These are phyloP conservation scores for Aspergillus clavatus DNA, from an alignment of 2,329 filamentous ascomycete genomes.

Conservation along the genomic window DNA sequence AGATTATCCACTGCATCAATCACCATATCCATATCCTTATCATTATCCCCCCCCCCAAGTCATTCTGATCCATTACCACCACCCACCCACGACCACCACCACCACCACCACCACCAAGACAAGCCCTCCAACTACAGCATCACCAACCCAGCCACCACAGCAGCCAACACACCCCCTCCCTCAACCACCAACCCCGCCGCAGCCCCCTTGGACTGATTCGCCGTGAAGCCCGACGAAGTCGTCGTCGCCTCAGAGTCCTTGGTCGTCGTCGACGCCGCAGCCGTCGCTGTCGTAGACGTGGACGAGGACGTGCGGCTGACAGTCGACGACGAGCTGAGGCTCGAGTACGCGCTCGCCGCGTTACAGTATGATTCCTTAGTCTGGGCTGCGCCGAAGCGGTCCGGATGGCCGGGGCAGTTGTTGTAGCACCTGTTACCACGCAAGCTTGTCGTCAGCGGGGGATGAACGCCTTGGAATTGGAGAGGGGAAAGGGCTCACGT, in stretches of 20 bases:
- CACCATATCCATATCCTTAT: too few relatives aligned
- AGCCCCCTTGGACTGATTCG: conserved; percentile 11
- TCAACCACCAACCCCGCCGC: conserved; percentile 5
- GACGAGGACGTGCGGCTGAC: neutral
- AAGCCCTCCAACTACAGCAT: too few relatives aligned
- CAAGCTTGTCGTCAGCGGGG: neutral
- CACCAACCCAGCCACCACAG: neutral
- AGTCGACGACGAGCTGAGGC: conserved; percentile 12
- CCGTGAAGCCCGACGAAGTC: conserved; percentile 6
- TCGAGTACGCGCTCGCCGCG: conserved; percentile 37
- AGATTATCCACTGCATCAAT: too few relatives aligned
- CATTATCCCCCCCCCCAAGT: too few relatives aligned
- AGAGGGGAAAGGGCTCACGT: conserved; percentile 36
- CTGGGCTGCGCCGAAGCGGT: conserved; percentile 28
- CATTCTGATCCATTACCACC: too few relatives aligned
- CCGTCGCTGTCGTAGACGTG: neutral
- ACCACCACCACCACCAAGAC: too few relatives aligned
- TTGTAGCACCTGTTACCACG: conserved; percentile 51
- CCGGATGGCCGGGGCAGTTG: conserved; percentile 54
- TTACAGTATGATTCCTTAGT: conserved; percentile 38
- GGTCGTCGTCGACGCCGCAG: conserved; percentile 3
- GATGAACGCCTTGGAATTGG: too few relatives aligned
- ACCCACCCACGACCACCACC: too few relatives aligned
- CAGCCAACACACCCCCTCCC: neutral
- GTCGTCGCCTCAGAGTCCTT: conserved; percentile 13